phyloP scores from a whole-genome alignment of 116 monocot genomes.

The Phalaenopsis hybrid region DNA sequence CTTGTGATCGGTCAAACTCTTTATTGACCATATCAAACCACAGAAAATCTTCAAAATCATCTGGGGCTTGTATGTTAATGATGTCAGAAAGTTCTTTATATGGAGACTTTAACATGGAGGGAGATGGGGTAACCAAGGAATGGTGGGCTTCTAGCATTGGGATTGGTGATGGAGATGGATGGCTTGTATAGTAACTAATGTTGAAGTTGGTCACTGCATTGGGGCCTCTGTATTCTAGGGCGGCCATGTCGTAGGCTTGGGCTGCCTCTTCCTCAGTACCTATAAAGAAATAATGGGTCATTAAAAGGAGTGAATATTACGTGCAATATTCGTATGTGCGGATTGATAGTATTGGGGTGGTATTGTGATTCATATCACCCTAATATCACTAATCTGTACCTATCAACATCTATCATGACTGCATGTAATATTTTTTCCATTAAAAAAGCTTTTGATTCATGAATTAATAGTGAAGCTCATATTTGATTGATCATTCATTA shows the following conservation, averaged over 20 bases:
- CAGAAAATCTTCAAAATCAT: conserved; percentile 6
- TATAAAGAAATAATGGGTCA: neutral
- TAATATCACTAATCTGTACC: too few species aligned
- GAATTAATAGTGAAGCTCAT: too few species aligned
- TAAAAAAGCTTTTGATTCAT: too few species aligned
- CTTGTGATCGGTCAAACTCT: neutral
- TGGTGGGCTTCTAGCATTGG: neutral
- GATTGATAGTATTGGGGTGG: too few species aligned
- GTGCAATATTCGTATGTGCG: too few species aligned
- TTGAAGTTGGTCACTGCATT: conserved; percentile 89
- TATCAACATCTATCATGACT: too few species aligned
- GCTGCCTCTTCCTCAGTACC: conserved; percentile 90
- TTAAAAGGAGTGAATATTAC: too few species aligned
- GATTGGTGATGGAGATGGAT: neutral
- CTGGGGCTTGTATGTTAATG: neutral
- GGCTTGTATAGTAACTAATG: conserved; percentile 40
- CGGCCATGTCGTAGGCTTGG: conserved; percentile 78
- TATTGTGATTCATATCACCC: too few species aligned
- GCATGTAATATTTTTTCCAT: too few species aligned
- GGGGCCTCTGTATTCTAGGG: conserved; percentile 66
- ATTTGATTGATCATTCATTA: too few species aligned
- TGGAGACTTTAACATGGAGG: neutral
- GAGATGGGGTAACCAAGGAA: neutral
- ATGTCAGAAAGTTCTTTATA: neutral
- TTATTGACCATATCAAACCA: conserved; percentile 2